phyloP scores from a whole-genome alignment of 345 rosid species.

The Moricandia arvensis region DNA sequence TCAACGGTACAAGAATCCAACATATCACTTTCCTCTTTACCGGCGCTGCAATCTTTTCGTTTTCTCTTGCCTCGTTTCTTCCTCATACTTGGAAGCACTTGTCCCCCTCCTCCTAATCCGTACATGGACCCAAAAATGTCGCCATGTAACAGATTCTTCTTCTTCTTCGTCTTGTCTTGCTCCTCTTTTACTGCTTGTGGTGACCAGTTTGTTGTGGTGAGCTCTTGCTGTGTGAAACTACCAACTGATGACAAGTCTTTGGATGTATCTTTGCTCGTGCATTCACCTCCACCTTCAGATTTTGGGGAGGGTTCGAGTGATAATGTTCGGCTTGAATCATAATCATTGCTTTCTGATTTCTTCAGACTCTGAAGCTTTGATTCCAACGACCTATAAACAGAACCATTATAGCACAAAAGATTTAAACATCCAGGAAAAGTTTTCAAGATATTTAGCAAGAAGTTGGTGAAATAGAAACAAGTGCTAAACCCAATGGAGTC shows the following conservation, averaged over 20 bases:
- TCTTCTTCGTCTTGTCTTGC: conserved; percentile 35
- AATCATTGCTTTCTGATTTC: conserved; percentile 51
- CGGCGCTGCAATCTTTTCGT: conserved; percentile 51
- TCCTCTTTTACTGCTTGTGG: conserved; percentile 37
- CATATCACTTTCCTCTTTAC: conserved; percentile 64
- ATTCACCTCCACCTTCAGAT: conserved; percentile 50
- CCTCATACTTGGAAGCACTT: conserved; percentile 42
- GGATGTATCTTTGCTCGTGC: conserved; percentile 56
- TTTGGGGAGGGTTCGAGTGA: conserved; percentile 54
- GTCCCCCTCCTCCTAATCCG: conserved; percentile 38
- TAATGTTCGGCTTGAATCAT: conserved; percentile 65
- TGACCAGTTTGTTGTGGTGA: conserved; percentile 50
- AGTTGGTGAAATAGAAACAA: background rate
- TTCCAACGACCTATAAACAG: conserved; percentile 61
- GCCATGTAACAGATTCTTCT: conserved; percentile 5
- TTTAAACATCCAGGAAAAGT: background rate
- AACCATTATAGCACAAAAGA: background rate
- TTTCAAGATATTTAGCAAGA: conserved; percentile 1
- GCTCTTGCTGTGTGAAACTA: conserved; percentile 71
- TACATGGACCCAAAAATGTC: conserved; percentile 42
- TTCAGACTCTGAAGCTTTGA: conserved; percentile 67
- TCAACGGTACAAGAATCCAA: conserved; percentile 41
- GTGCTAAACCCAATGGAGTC: conserved; percentile 67
- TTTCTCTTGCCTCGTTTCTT: conserved; percentile 85
- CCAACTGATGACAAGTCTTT: conserved; percentile 75